These are phyloP conservation scores for Camelina hispida DNA, from an alignment of 345 rosid species.

Conservation along the genomic window DNA sequence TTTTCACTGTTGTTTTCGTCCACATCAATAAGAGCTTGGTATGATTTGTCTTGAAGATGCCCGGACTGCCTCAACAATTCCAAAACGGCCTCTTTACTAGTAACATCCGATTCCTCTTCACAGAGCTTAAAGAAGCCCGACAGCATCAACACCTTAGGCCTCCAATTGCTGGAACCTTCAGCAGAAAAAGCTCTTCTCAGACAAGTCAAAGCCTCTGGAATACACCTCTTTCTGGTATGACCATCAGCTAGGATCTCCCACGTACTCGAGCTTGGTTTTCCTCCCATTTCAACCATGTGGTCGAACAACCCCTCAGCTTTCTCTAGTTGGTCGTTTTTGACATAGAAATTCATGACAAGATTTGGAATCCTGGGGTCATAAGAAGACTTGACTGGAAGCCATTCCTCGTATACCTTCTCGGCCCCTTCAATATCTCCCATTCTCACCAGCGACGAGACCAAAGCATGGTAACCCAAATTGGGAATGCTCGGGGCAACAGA, in stretches of 20 bases:
- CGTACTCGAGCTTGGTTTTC: constrained; percentile 72
- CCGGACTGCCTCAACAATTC: constrained; percentile 62
- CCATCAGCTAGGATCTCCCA: constrained; percentile 95
- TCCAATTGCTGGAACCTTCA: constrained; percentile 66
- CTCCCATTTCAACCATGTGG: constrained; percentile 73
- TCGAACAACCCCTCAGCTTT: constrained; percentile 64
- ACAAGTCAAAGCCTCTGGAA: constrained; percentile 65
- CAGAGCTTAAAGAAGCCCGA: constrained; percentile 65
- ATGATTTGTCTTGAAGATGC: constrained; percentile 55
- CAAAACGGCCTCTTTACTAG: constrained; percentile 59
- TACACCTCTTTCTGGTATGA: constrained; percentile 55
- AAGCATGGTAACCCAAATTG: constrained; percentile 81
- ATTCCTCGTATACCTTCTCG: constrained; percentile 74
- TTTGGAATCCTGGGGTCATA: constrained; percentile 87
- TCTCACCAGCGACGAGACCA: constrained; percentile 73
- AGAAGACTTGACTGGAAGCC: constrained; percentile 69
- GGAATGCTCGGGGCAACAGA: constrained; percentile 76
- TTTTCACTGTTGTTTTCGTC: constrained; percentile 24
- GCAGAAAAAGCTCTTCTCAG: constrained; percentile 65
- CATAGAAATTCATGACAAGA: constrained; percentile 67
- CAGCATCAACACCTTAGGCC: constrained; percentile 63
- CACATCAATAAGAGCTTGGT: constrained; percentile 54
- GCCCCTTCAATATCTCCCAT: constrained; percentile 76
- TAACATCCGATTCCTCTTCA: constrained; percentile 59
- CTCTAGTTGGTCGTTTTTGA: constrained; percentile 64